Evolutionary conservation across 2,329 filamentous ascomycete species (phyloP).

Genomic region (Aspergillus fumigatiaffinis): DNA sequence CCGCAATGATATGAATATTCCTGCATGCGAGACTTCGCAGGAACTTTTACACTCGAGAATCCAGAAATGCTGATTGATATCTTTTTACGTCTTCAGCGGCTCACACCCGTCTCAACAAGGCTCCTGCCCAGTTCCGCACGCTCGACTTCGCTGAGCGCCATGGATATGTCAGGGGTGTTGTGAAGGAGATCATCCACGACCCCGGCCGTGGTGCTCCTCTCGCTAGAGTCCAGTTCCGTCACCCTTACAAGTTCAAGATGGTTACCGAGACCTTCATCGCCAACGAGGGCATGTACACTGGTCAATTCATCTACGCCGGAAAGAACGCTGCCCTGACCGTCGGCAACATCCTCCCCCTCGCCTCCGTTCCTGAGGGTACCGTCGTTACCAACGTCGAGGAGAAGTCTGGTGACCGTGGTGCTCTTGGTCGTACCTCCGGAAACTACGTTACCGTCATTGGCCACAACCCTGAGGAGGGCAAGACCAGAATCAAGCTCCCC

Average conservation of each 20-base stretch:
- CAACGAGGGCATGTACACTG: conserved; percentile 99
- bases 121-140: conserved; percentile 89
- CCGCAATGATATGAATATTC: conserved; percentile 25
- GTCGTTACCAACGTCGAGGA: conserved; percentile 99
- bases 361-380: conserved; percentile 96
- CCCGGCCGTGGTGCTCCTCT: conserved; percentile 96
- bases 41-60: conserved; percentile 6
- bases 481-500: conserved; percentile 99
- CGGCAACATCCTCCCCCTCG: conserved; percentile 94
- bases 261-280: conserved; percentile 99
- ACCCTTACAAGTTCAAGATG: conserved; percentile 98
- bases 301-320: conserved; percentile 99
- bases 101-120: conserved; percentile 91
- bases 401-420: conserved; percentile 95
- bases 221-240: conserved; percentile 93
- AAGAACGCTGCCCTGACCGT: conserved; percentile 97
- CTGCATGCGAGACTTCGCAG: conserved; percentile 8
- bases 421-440: conserved; percentile 92
- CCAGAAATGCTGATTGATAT: conserved; percentile 31
- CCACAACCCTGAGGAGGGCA: conserved; percentile 98
- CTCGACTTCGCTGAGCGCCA: conserved; percentile 97
- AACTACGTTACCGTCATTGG: conserved; percentile 99
- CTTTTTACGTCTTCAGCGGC: conserved; percentile 52
- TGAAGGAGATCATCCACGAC: conserved; percentile 99
- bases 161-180: conserved; percentile 94